Base-by-base conservation (phyloP, 108 stramenopile genomes). In the Fragilaria crotonensis region DNA sequence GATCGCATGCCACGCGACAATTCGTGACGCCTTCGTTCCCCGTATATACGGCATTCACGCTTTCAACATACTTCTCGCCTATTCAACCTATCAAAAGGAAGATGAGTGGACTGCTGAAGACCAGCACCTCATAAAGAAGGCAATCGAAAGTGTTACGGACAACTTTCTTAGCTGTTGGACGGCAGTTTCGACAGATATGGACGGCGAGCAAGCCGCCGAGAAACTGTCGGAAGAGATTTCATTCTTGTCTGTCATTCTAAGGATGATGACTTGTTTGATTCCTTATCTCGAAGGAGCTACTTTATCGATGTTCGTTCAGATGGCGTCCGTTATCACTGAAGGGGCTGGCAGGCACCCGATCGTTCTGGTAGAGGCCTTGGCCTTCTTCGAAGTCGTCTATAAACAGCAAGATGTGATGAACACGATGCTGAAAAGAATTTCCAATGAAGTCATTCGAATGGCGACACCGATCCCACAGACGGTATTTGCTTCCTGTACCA, bases 261-360 rank as follows among this genome's bases (percentile, higher is more conserved):
- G 91, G 28, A 54, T 93, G 57, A 93, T 93, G 91, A 86, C 87
- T 27, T 79, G 70, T 41, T 53, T 89, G 28, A 30, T 80, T 19
- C 87, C 87, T 0, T 75, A 64, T 50, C 61, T 93, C 1, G 5
- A 63, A 20, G 60, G 65, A 22, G 48, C 89, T 2, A 52, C 68
- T 45, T 25, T 22, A n/a, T 44, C 64, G 4, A 70, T 87, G 25
- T 93, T 88, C 64, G 79, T 74, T 30, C 52, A 66, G 48, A 85
- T 83, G 68, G 87, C 77, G 45, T 59, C 68, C 9, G 36, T 75
- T 5, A 75, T 83, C 3, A 54, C 78, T 25, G 87, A 85, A 29
- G 59, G 50, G 18, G 61, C 50, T 31, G 67, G 59, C 5, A 27
- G 31, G 4, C 87, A 93, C 50, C 80, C 85, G 32, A 67, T 62